Evolutionary conservation across 306 rosid genomes (phyloP), one percentile per base, ranked within the genome.

Genomic region (Canavalia ensiformis): DNA sequence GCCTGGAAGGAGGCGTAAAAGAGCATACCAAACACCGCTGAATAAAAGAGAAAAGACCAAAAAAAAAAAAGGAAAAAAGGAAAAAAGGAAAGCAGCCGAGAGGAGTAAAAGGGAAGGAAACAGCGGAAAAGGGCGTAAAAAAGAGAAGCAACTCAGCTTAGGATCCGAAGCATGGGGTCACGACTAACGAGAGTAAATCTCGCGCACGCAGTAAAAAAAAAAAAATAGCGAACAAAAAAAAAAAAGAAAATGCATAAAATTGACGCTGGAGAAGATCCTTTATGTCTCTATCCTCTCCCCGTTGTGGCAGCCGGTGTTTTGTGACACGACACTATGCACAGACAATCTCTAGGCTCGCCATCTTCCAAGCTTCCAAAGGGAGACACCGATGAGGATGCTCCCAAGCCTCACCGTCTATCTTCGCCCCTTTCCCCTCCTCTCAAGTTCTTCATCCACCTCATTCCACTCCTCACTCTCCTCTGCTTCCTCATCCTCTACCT

Each of bases 341-440:
- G 99, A 57, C 99, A 93, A 75, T 96, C 99, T 11, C 88, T 96
- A 44, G 94, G 97, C 30, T 96, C 98, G 8, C 97, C 98, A 1
- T 82, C 85, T 44, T 85, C 93, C 12, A 95, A 93, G 94, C 90
- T 85, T 84, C 91, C 74, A 3, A 78, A 86, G 81, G 86, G 76
- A 37, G 91, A 88, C 29, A 72, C 73, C 6, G 86, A 86, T 88
- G 64, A 84, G 84, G 57, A 94, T 83, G 83, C 92, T 78, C 76
- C 84, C 6, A 88, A 85, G 35, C 64, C 72, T 57, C 94, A 84
- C 80, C 97, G 97, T 18, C 64, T 77, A 11, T 89, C 98, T 8
- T 87, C 91, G 12, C 88, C 93, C 1, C 86, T 90, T 45, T 42
- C 74, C 5, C 67, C 80, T n/a, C 91, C 94, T 3, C 92, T 88